These are phyloP conservation scores for Fusarium napiforme DNA, from an alignment of 2,329 filamentous ascomycete genomes.

Conservation along the genomic window DNA sequence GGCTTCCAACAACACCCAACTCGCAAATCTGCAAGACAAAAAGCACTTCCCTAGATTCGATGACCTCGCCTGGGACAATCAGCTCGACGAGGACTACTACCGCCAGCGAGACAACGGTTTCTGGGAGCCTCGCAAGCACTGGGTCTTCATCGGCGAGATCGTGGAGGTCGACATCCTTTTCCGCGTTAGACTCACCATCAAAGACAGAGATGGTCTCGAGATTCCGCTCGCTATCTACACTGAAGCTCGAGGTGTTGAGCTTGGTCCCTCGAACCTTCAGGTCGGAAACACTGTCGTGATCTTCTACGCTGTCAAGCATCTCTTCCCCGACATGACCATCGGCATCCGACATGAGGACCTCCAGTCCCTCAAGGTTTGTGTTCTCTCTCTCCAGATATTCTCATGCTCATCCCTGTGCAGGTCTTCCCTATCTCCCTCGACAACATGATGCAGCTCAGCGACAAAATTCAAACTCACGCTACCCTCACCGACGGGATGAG, in stretches of 20 bases:
- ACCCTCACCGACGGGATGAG: background rate
- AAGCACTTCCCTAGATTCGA: constrained; percentile 11
- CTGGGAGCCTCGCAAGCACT: constrained; percentile 12
- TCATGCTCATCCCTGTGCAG: background rate
- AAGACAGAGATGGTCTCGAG: constrained; percentile 7
- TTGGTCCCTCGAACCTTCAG: background rate
- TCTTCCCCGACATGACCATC: background rate
- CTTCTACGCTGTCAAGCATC: constrained; percentile 13
- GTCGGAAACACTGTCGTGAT: constrained; percentile 11
- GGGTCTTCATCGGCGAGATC: constrained; percentile 32
- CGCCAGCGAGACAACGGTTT: background rate
- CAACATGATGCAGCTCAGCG: constrained; percentile 15
- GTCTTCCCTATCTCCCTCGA: constrained; percentile 15
- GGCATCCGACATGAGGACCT: constrained; percentile 11
- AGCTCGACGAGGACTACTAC: background rate
- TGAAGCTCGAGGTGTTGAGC: background rate
- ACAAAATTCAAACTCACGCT: constrained; percentile 11
- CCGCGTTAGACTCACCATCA: constrained; percentile 3
- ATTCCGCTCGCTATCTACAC: constrained; percentile 15
- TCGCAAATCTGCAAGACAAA: background rate
- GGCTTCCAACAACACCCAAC: background rate
- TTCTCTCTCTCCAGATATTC: background rate
- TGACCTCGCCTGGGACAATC: background rate
- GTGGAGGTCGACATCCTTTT: background rate
- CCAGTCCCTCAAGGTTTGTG: background rate